These are phyloP conservation scores for Pinus albicaulis DNA, from an alignment of 75 land plant genomes.

Conservation along the genomic window DNA sequence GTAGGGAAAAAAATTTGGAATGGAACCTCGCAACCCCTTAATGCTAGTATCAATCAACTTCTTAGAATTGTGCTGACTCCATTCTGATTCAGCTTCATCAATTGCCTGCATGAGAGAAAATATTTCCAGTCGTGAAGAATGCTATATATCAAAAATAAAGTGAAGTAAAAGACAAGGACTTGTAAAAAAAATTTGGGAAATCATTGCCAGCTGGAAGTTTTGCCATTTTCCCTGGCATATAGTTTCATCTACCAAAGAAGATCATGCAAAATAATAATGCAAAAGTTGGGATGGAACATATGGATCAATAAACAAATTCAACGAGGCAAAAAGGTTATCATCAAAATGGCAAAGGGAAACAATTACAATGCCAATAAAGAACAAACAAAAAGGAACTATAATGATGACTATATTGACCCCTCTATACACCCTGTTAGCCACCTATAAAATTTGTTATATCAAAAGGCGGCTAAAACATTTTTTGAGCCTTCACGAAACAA, in stretches of 20 bases:
- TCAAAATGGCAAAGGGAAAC: too few relatives aligned
- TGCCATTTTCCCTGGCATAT: background rate
- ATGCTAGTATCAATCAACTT: slow-evolving; percentile 84
- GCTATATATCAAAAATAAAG: background rate
- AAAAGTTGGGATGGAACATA: too few relatives aligned
- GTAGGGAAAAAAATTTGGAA: slow-evolving; percentile 90
- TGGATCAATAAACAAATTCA: background rate
- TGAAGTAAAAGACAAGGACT: background rate
- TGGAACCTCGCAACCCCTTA: slow-evolving; percentile 72
- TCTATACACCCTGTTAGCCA: too few relatives aligned
- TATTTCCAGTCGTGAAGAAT: background rate
- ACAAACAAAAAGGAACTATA: too few relatives aligned
- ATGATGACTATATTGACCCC: too few relatives aligned
- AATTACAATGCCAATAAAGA: too few relatives aligned
- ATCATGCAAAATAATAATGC: too few relatives aligned
- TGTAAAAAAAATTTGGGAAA: background rate
- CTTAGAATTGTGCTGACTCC: slow-evolving; percentile 98
- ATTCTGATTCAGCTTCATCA: slow-evolving; percentile 97
- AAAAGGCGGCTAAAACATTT: too few relatives aligned
- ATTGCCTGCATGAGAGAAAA: slow-evolving; percentile 64
- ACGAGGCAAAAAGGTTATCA: background rate
- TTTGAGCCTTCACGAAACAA: too few relatives aligned
- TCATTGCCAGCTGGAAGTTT: background rate
- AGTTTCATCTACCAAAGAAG: background rate
- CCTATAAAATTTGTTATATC: too few relatives aligned